Base-by-base conservation (phyloP, 2,329 filamentous ascomycete species). In the Lachnellula suecica region DNA sequence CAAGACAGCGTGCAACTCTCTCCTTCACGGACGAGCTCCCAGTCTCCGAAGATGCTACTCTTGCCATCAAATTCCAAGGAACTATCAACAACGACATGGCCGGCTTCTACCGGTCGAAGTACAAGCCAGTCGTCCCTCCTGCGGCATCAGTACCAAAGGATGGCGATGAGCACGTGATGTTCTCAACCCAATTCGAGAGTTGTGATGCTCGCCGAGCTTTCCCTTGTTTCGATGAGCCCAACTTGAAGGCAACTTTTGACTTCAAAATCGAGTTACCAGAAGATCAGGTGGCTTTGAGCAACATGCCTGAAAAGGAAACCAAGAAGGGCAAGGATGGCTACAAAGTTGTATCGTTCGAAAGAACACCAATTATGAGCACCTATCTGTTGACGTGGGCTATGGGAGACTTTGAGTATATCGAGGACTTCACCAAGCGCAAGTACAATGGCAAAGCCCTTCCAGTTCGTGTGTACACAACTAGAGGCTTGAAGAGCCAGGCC, bases 141-240 rank as follows among this genome's bases (percentile, higher is more conserved):
- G 81, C 88, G 44, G 75, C 85, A 38, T 91, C 89, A 11, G 91
- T 96, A 2, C 89, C 91, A 24, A 87, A 79, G 66, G 91, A 86
- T 59, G 78, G 79, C 43, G 78, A 84, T 63, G 82, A 78, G 67
- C 81, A 84, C 70, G 81, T 82, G 68, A 92, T 93, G 89, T 78
- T 96, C 71, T 96, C 90, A 76, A 99, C 94, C 44, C 94, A 99
- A 70, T 99, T 99, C 68, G 94, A 99, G 77, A 88, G 92, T 42
- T 96, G 91, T 66, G 94, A 99, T 73, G 94, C 94, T 56, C 87
- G 94, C 59, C 82, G 92, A 61, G 93, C 94, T 8, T 97, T 99
- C 74, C 94, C 94, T 44, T 99, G 94, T 75, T 97, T 97, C 67
- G 94, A 99, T 68, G 94, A 99, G 75, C 94, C 94, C 38, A 96